phyloP scores from a whole-genome alignment of 2,329 filamentous ascomycete genomes.

The Xylariaceae sp. region DNA sequence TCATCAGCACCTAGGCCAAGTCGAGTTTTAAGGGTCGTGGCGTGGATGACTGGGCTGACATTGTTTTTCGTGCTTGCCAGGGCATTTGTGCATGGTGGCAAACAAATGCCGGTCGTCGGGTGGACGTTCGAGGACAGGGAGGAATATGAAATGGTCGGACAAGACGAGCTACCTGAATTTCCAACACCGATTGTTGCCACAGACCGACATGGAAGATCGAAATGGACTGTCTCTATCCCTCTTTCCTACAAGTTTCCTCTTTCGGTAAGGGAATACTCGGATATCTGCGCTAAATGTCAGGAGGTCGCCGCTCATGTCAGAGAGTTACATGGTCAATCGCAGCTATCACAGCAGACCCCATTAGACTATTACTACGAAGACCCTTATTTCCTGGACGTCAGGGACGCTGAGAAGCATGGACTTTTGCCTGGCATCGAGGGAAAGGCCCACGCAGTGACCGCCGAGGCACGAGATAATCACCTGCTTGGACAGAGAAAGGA shows the following conservation, averaged over 20 bases:
- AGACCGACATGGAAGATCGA: constrained; percentile 67
- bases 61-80: constrained; percentile 58
- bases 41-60: constrained; percentile 59
- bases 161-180: constrained; percentile 70
- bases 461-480: constrained; percentile 36
- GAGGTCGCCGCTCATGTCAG: constrained; percentile 66
- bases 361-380: constrained; percentile 66
- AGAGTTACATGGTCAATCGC: constrained; percentile 52
- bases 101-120: constrained; percentile 42
- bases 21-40: constrained; percentile 60
- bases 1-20: constrained; percentile 62
- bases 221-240: constrained; percentile 85
- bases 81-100: constrained; percentile 41
- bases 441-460: constrained; percentile 47
- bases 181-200: constrained; percentile 74
- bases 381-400: constrained; percentile 74
- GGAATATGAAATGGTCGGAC: constrained; percentile 70
- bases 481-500: constrained; percentile 57
- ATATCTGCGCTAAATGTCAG: constrained; percentile 71
- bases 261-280: constrained; percentile 66
- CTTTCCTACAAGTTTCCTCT: constrained; percentile 70
- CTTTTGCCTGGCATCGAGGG: constrained; percentile 59
- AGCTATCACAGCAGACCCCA: constrained; percentile 52
- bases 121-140: constrained; percentile 49
- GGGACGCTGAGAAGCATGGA: constrained; percentile 70